Evolutionary conservation across 768 basidiomycete species (phyloP).

Genomic region (Suillus luteus): DNA sequence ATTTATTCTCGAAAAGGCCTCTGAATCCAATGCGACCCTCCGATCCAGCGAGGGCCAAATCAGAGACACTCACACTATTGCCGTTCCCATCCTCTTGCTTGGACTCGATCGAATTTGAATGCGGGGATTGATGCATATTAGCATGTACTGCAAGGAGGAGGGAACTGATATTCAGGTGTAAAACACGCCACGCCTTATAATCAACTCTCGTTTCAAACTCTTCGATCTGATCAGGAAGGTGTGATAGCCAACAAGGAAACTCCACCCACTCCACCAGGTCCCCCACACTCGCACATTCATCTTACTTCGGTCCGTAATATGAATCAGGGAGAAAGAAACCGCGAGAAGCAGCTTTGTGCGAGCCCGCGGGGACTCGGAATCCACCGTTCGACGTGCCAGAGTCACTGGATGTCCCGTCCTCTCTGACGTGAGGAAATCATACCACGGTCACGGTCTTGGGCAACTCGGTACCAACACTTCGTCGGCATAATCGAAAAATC

Average conservation of each 20-base stretch:
- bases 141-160: neutral
- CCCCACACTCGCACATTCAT: neutral
- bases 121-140: neutral
- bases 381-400: neutral
- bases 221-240: neutral
- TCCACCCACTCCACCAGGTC: neutral
- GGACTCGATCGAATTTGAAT: no score
- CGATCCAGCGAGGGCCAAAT: conserved; percentile 17
- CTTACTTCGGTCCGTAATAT: neutral
- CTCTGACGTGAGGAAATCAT: neutral
- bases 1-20: conserved; percentile 32
- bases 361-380: neutral
- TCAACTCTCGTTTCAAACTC: neutral
- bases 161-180: neutral
- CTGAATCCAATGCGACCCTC: conserved; percentile 32
- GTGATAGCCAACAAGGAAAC: neutral
- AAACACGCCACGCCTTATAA: neutral
- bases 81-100: neutral
- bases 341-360: neutral
- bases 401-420: neutral
- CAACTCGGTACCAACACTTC: neutral
- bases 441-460: neutral
- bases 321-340: neutral
- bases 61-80: neutral
- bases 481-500: neutral